Evolutionary conservation across 2,329 filamentous ascomycete species (phyloP), one percentile per base, ranked within the genome.

Genomic region (Aspergillus aculeatus): DNA sequence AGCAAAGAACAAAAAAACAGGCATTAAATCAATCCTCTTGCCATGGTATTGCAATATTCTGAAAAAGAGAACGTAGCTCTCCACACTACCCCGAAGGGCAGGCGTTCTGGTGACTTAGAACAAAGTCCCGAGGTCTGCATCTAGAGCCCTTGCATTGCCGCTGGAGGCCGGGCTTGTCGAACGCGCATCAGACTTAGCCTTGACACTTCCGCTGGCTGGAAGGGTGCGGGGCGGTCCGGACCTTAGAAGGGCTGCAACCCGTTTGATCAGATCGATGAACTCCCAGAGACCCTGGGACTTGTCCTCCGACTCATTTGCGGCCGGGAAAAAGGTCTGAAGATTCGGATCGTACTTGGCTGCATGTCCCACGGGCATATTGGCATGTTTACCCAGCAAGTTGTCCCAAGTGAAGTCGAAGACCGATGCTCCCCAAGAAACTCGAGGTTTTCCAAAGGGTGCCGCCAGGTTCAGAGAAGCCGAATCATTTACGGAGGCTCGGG

Each of bases 361-460:
- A 56, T 76, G 68, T 16, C 76, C 76, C 23, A 73, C 63, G 47
- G 66, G 58, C 54, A 75, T 63, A 32, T 71, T 75, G 19, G 69
- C 74, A 57, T 75, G 73, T 44, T 75, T 64, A 26, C 72, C 75
- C 29, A 79, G 69, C 26, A 75, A 50, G 21, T 71, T 76, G 58
- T 80, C 76, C 78, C 78, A 81, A 38, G 71, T 66, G 2, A 72
- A 64, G 57, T 77, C 70, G 61, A 73, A 75, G 10, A 78, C 54
- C 0, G 69, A 72, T 16, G 71, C 74, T 2, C 75, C 75, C 77
- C 76, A 80, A 2, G 69, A 70, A 14, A 71, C 73, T 2, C 63
- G 66, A 3, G 69, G 69, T 2, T 48, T 54, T 41, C 65, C 67
- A 32, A 75, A 68, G 19, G 60, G 55, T 21, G 61, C 61, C 47